Percentiles rank a stretch among this genome's conserved stretches.
These are phyloP conservation scores for Venturia pyrina DNA, from an alignment of 2,329 filamentous ascomycete species.

Conservation along the genomic window DNA sequence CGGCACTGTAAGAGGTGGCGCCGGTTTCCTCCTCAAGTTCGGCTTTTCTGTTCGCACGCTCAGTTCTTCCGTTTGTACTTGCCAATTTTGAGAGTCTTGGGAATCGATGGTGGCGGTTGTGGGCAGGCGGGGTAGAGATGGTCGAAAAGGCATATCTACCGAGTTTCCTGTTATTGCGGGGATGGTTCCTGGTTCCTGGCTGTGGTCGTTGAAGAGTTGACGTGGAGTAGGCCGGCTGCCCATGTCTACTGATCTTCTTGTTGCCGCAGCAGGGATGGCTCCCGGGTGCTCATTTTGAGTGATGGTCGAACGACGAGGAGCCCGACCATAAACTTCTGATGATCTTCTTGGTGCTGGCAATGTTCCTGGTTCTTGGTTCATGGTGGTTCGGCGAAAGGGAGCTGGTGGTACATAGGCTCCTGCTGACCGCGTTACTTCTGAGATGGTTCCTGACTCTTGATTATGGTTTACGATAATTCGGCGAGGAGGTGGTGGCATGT, in stretches of 20 bases:
- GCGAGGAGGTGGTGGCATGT: not conserved
- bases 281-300: not conserved
- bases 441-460: not conserved
- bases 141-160: not conserved
- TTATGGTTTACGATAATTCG: not conserved
- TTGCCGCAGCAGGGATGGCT: not conserved
- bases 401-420: not conserved
- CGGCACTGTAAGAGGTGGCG: not conserved
- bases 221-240: not conserved
- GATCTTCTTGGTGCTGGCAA: not conserved
- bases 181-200: not conserved
- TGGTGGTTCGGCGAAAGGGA: not conserved
- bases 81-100: not conserved
- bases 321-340: not conserved
- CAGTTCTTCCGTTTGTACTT: not conserved
- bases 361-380: not conserved
- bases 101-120: not conserved
- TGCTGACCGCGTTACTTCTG: not conserved
- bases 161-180: not conserved
- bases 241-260: not conserved
- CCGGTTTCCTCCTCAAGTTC: conserved; percentile 3
- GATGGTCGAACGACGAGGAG: not conserved
- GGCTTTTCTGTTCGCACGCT: not conserved
- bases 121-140: not conserved
- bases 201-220: not conserved